Evolutionary conservation across 2,329 filamentous ascomycete genomes (phyloP), one percentile per base, ranked within the genome.

Genomic region (Teratosphaeria viscida): DNA sequence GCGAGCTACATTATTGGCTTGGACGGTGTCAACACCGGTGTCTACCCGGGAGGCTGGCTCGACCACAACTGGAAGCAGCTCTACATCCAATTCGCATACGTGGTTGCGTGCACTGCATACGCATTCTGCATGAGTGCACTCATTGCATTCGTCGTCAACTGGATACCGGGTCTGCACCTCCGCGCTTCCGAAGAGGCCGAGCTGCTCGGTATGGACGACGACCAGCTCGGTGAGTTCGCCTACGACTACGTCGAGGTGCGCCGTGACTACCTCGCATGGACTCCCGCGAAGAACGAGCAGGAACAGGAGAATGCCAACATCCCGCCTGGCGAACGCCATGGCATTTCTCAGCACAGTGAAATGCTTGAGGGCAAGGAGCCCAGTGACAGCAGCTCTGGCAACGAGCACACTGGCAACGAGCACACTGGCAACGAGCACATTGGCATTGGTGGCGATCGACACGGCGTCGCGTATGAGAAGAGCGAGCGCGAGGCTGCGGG

Each of bases 161-260:
- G 85, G 64, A 80, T 91, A 26, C 89, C 89, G 29, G 89, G 89
- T 54, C 82, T 94, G 23, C 83, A 90, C 72, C 86, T 94, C 54
- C 88, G 89, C 60, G 88, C 89, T 8, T 87, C 83, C 29, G 88
- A 91, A 70, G 87, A 92, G 75, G 89, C 89, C 27, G 89, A 94
- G 75, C 83, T 92, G 12, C 83, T 92, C 59, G 89, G 89, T 66
- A 92, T 92, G 88, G 89, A 94, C 70, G 89, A 92, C 71, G 89
- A 92, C 76, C 89, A 94, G 77, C 88, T 92, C 67, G 89, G 89
- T 75, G 89, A 94, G 76, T 94, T 92, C 72, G 89, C 89, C 12
- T 92, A 92, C 79, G 89, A 94, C 74, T 94, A 92, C 73, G 89
- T 94, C 65, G 89, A 94, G 81, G 88, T 92, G 61, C 87, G 89